Percentiles rank a stretch among this genome's conserved stretches.
phyloP scores from a whole-genome alignment of 2,329 filamentous ascomycete genomes.

The Triangularia setosa region DNA sequence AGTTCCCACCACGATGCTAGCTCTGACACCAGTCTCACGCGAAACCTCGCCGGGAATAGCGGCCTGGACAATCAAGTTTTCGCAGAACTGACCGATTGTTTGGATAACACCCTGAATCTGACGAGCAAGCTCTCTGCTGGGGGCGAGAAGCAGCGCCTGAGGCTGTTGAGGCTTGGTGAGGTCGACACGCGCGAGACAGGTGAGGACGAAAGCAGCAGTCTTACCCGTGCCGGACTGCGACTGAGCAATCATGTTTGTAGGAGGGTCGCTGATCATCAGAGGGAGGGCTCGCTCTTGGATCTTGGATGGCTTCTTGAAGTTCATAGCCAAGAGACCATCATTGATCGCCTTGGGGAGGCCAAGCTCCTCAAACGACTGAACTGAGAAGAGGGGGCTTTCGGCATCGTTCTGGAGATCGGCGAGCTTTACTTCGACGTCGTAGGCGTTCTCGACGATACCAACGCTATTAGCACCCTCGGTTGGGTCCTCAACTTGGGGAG shows the following conservation, averaged over 20 bases:
- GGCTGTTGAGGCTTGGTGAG: slow-evolving; percentile 63
- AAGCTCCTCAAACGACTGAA: slow-evolving; percentile 78
- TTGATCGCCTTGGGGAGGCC: slow-evolving; percentile 65
- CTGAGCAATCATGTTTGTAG: slow-evolving; percentile 91
- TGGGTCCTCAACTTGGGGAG: slow-evolving; percentile 26
- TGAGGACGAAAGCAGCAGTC: slow-evolving; percentile 92
- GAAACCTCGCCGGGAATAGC: slow-evolving; percentile 76
- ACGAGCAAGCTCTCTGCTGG: slow-evolving; percentile 88
- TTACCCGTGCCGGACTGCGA: slow-evolving; percentile 99
- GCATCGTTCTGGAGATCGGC: slow-evolving; percentile 84
- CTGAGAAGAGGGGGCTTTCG: slow-evolving; percentile 82
- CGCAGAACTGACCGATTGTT: slow-evolving; percentile 79
- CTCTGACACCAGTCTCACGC: slow-evolving; percentile 64
- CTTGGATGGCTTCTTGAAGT: slow-evolving; percentile 93
- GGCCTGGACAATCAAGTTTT: slow-evolving; percentile 69
- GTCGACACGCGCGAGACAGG: slow-evolving; percentile 83
- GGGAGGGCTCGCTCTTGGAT: slow-evolving; percentile 95
- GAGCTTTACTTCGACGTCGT: slow-evolving; percentile 88
- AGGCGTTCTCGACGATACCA: slow-evolving; percentile 65
- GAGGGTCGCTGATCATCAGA: slow-evolving; percentile 80
- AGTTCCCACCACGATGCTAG: slow-evolving; percentile 84
- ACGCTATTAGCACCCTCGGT: slow-evolving; percentile 35
- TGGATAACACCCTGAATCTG: slow-evolving; percentile 86
- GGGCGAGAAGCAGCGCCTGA: slow-evolving; percentile 85
- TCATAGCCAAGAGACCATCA: slow-evolving; percentile 73